Percentiles rank a stretch among this genome's conserved stretches.
Evolutionary conservation across 2,329 filamentous ascomycete species (phyloP).

Genomic region (Shiraia sp.): DNA sequence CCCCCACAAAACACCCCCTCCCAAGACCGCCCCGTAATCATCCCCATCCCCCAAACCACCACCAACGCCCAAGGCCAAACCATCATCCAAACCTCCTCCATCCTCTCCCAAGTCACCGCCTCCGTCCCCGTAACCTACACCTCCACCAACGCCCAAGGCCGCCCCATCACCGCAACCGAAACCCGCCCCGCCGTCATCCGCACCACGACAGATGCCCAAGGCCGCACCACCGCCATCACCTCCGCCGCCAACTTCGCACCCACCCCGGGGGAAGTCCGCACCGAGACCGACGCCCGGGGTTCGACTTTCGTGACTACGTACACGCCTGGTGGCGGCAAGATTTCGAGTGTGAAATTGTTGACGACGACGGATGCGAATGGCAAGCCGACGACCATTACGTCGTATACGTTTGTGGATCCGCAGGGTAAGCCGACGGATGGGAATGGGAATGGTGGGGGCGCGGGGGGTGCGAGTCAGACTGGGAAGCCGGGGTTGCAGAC

Average conservation of each 20-base stretch:
- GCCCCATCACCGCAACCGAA: constrained; percentile 42
- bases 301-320: constrained; percentile 52
- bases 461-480: constrained; percentile 9
- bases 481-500: constrained; percentile 46
- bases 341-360: constrained; percentile 46
- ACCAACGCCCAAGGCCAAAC: constrained; percentile 44
- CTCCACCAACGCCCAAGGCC: constrained; percentile 46
- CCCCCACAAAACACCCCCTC: constrained; percentile 6
- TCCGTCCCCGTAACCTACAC: constrained; percentile 44
- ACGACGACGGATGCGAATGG: constrained; percentile 40
- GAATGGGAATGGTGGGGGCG: background rate
- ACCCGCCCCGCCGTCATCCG: constrained; percentile 44
- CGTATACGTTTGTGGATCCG: constrained; percentile 48
- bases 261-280: constrained; percentile 48
- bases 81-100: constrained; percentile 43
- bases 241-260: constrained; percentile 37
- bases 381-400: constrained; percentile 47
- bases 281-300: constrained; percentile 47
- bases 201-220: constrained; percentile 45
- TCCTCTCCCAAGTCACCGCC: constrained; percentile 47
- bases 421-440: constrained; percentile 19
- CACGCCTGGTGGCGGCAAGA: constrained; percentile 48
- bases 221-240: constrained; percentile 42
- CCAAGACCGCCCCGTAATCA: constrained; percentile 32
- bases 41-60: constrained; percentile 45